A percentile compares a stretch with the other conserved stretches of the same genome.
Conservation (phyloP, 2,329 filamentous ascomycete species). For the Penicillium sp. region DNA sequence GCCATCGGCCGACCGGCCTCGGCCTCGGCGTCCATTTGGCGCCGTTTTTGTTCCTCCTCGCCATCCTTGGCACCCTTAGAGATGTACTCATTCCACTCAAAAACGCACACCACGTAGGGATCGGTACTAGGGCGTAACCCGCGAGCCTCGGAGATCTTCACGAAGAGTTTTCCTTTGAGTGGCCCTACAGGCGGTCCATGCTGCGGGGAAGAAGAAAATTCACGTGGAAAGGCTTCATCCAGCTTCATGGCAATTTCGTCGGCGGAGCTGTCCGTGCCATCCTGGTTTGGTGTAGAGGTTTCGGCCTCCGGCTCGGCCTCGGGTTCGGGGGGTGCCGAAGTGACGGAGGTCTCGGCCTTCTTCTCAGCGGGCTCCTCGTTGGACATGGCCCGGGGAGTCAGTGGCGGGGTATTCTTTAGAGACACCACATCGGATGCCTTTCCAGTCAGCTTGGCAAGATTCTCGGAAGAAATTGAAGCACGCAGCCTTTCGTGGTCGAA, state of each 20-base stretch:
- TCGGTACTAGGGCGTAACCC: conserved; percentile 77
- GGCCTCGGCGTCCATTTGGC: conserved; percentile 51
- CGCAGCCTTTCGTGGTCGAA: conserved; percentile 43
- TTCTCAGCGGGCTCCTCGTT: conserved; percentile 48
- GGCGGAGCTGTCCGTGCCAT: conserved; percentile 27
- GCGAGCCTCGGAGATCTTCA: conserved; percentile 82
- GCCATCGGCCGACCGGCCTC: conserved; percentile 79
- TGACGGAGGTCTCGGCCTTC: conserved; percentile 24
- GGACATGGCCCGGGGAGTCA: conserved; percentile 83
- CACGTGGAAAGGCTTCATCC: conserved; percentile 34
- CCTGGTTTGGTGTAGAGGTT: conserved; percentile 16
- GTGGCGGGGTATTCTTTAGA: conserved; percentile 86
- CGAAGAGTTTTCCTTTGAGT: conserved; percentile 79
- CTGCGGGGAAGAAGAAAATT: conserved; percentile 24
- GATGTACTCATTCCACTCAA: conserved; percentile 94
- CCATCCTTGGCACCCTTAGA: conserved; percentile 72
- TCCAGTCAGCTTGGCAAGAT: conserved; percentile 71
- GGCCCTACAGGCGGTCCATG: conserved; percentile 61
- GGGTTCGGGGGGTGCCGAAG: conserved; percentile 15
- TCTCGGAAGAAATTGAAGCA: conserved; percentile 43
- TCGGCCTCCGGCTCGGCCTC: conserved; percentile 8
- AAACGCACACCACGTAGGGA: conserved; percentile 93
- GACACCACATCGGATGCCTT: conserved; percentile 55
- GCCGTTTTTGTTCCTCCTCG: conserved; percentile 58
- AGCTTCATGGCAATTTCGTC: conserved; percentile 37